Conservation (phyloP, 495 filamentous ascomycete species). For the Tuber umbilicatum region DNA sequence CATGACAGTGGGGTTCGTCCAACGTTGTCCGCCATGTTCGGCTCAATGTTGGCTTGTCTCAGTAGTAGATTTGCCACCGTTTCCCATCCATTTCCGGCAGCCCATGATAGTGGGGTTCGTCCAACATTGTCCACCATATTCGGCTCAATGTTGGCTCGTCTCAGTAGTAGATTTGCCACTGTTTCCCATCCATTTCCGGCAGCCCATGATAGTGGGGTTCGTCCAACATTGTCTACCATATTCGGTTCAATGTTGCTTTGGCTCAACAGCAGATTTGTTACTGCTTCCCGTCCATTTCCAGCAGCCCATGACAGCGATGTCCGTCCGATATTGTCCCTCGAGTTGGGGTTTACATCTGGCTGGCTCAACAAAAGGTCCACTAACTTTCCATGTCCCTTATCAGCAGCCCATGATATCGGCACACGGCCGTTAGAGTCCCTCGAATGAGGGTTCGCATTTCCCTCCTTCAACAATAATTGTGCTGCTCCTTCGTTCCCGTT, state of each 20-base stretch:
- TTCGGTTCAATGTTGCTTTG: not conserved
- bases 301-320: conserved; percentile 53
- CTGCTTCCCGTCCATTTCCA: conserved; percentile 48
- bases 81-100: conserved; percentile 38
- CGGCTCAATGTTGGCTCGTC: conserved; percentile 2
- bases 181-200: conserved; percentile 46
- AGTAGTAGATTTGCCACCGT: conserved; percentile 36
- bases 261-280: conserved; percentile 48
- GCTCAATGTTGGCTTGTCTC: conserved; percentile 5
- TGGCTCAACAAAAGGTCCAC: conserved; percentile 12
- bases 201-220: conserved; percentile 44
- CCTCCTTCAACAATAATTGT: conserved; percentile 21
- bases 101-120: conserved; percentile 44
- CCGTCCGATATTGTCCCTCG: conserved; percentile 46
- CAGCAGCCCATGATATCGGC: conserved; percentile 14
- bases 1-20: conserved; percentile 15
- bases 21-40: conserved; percentile 25
- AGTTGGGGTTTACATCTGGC: conserved; percentile 43
- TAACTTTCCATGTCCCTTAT: conserved; percentile 6
- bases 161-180: conserved; percentile 35
- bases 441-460: not conserved
- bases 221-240: not conserved
- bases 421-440: conserved; percentile 1
- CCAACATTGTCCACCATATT: conserved; percentile 28
- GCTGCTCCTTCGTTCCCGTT: conserved; percentile 13